These are phyloP conservation scores for Erythrobasidium yunnanense DNA, from an alignment of 768 basidiomycete species.

Conservation along the genomic window DNA sequence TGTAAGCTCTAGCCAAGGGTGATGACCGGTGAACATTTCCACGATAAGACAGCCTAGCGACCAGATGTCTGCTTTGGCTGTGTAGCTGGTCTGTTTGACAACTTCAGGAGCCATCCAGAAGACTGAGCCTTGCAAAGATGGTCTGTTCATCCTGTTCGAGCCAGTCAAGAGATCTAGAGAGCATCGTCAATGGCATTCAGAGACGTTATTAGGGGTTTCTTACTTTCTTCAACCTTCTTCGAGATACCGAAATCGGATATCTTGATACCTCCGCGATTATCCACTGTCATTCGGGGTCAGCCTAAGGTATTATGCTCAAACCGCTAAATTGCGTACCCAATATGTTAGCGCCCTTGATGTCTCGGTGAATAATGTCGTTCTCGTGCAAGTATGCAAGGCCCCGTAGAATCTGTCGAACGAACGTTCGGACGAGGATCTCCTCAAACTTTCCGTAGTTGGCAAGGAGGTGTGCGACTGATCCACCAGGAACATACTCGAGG, in stretches of 20 bases:
- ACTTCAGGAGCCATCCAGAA: slow-evolving; percentile 99
- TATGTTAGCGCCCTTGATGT: slow-evolving; percentile 98
- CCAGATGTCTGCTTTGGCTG: slow-evolving; percentile 97
- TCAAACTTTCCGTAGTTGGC: slow-evolving; percentile 78
- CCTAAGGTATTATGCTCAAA: background rate
- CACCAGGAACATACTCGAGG: slow-evolving; percentile 96
- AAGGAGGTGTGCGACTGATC: slow-evolving; percentile 79
- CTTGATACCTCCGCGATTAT: slow-evolving; percentile 83
- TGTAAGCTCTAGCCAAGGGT: slow-evolving; percentile 91
- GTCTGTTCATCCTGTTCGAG: slow-evolving; percentile 57
- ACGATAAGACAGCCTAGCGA: slow-evolving; percentile 83
- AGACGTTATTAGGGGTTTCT: slow-evolving; percentile 42
- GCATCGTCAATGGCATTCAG: slow-evolving; percentile 33
- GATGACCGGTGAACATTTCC: slow-evolving; percentile 94
- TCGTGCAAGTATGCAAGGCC: slow-evolving; percentile 90
- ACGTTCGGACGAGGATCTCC: slow-evolving; percentile 81
- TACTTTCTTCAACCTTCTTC: slow-evolving; percentile 92
- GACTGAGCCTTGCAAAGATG: slow-evolving; percentile 91
- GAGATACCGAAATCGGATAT: slow-evolving; percentile 98
- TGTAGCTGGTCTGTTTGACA: slow-evolving; percentile 93
- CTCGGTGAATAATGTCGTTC: slow-evolving; percentile 84
- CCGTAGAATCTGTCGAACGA: slow-evolving; percentile 77
- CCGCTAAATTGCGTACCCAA: slow-evolving; percentile 43
- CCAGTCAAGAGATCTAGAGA: slow-evolving; percentile 45
- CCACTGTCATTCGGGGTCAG: slow-evolving; percentile 66